Evolutionary conservation across 805 yeast species (phyloP), one percentile per base, ranked within the genome.

Genomic region (Candida anglica): DNA sequence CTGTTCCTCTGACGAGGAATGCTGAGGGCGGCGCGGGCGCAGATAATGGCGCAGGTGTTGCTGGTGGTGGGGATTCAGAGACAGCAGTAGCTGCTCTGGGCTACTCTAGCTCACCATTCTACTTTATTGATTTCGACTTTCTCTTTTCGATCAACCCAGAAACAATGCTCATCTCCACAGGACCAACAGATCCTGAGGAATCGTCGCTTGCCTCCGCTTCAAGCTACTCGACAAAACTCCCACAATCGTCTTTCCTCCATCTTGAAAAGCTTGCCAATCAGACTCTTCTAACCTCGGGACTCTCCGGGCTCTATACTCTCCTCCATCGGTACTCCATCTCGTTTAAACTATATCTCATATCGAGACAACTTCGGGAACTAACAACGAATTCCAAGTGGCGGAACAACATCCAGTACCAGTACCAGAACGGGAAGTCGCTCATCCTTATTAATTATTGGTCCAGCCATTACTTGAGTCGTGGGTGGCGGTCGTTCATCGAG

Each of bases 51-150:
- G n/a, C n/a, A n/a, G n/a, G n/a, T n/a, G n/a, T n/a, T n/a, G n/a
- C n/a, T n/a, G n/a, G n/a, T n/a, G n/a, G n/a, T n/a, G 80, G 77
- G 46, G 25, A 30, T 15, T 15, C 9, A 15, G 78, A 79, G 16
- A 64, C 68, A 2, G 66, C 64, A 3, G 72, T 73, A 24, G n/a
- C n/a, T n/a, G n/a, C n/a, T n/a, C n/a, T n/a, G n/a, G n/a, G n/a
- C n/a, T 62, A 63, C 42, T 38, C 34, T 15, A 52, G 53, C 28
- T 75, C 87, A 0, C 87, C 87, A 11, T 81, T 84, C 46, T 85
- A 80, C 50, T 69, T 87, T 39, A 83, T 91, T 15, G 91, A 86
- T 52, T 82, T 88, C 56, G 70, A 76, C 36, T 73, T 88, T 36
- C 61, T 73, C 15, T 81, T 83, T 47, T 69, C 73, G 7, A 63